Conservation (phyloP, 495 filamentous ascomycete genomes). For the Xylaria longipes region DNA sequence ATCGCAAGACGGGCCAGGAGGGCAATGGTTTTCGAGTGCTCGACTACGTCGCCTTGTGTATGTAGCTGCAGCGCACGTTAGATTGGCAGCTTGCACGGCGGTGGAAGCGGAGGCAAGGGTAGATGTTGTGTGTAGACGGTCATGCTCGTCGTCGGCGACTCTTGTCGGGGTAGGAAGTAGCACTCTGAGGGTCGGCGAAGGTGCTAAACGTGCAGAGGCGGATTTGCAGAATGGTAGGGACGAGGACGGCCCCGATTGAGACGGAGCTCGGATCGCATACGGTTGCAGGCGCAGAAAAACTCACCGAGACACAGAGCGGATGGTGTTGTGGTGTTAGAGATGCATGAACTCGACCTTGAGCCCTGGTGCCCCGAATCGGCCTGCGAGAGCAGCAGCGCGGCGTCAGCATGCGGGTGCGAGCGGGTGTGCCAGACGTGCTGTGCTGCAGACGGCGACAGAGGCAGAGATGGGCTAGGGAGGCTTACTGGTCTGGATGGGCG, state of each 20-base stretch:
- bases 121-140: background rate
- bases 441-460: slow-evolving; percentile 17
- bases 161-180: slow-evolving; percentile 25
- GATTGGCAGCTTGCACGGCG: background rate
- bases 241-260: slow-evolving; percentile 31
- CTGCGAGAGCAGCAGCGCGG: slow-evolving; percentile 33
- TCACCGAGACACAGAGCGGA: slow-evolving; percentile 45
- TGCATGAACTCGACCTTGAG: slow-evolving; percentile 41
- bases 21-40: slow-evolving; percentile 15
- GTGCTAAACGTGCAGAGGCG: slow-evolving; percentile 19
- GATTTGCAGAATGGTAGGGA: slow-evolving; percentile 21
- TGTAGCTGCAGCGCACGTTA: slow-evolving; percentile 6
- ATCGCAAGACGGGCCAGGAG: slow-evolving; percentile 35
- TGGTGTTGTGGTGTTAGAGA: slow-evolving; percentile 44
- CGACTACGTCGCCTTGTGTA: slow-evolving; percentile 15
- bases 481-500: slow-evolving; percentile 38
- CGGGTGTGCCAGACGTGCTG: slow-evolving; percentile 1
- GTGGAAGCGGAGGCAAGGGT: background rate
- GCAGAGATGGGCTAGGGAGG: slow-evolving; percentile 28
- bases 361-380: slow-evolving; percentile 37
- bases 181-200: slow-evolving; percentile 17
- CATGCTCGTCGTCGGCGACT: slow-evolving; percentile 2
- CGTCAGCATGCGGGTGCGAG: slow-evolving; percentile 25
- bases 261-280: slow-evolving; percentile 46
- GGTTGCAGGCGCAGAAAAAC: slow-evolving; percentile 42